Evolutionary conservation across 768 basidiomycete species (phyloP).

Genomic region (Gloeophyllum trabeum): DNA sequence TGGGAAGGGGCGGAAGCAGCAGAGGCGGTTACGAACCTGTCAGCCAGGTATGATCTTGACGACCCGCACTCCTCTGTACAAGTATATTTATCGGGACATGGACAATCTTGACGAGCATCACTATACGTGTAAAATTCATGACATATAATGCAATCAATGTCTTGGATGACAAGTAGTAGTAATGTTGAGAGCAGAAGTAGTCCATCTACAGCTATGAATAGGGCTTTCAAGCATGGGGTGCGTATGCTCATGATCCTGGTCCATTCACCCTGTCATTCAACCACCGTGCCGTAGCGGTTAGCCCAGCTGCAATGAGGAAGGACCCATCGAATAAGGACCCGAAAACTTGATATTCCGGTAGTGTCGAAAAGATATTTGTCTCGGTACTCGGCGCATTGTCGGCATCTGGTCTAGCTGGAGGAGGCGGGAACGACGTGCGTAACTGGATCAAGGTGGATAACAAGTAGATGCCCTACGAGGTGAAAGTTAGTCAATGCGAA

Average conservation of each 20-base stretch:
- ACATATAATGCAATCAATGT: no score
- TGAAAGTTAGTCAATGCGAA: no score
- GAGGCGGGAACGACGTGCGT: slow-evolving; percentile 69
- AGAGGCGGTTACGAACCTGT: slow-evolving; percentile 55
- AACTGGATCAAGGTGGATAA: slow-evolving; percentile 77
- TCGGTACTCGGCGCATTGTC: slow-evolving; percentile 6
- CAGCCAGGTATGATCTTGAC: slow-evolving; percentile 33
- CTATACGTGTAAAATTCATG: no score
- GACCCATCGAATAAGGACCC: slow-evolving; percentile 65
- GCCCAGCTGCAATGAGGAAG: slow-evolving; percentile 49
- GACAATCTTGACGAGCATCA: no score
- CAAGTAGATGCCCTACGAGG: slow-evolving; percentile 83
- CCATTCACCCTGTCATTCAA: slow-evolving; percentile 9
- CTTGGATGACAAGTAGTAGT: no score
- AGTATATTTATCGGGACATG: not conserved
- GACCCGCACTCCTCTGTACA: no score
- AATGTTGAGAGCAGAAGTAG: no score
- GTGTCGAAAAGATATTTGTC: slow-evolving; percentile 54
- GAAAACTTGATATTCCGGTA: slow-evolving; percentile 67
- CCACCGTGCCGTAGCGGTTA: slow-evolving; percentile 43
- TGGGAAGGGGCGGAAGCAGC: slow-evolving; percentile 38
- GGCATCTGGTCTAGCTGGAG: slow-evolving; percentile 18
- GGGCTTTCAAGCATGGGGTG: no score
- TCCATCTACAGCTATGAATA: no score
- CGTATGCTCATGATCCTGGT: no score